Base-by-base conservation (phyloP, 2,329 filamentous ascomycete species). In the Chalara sp. region DNA sequence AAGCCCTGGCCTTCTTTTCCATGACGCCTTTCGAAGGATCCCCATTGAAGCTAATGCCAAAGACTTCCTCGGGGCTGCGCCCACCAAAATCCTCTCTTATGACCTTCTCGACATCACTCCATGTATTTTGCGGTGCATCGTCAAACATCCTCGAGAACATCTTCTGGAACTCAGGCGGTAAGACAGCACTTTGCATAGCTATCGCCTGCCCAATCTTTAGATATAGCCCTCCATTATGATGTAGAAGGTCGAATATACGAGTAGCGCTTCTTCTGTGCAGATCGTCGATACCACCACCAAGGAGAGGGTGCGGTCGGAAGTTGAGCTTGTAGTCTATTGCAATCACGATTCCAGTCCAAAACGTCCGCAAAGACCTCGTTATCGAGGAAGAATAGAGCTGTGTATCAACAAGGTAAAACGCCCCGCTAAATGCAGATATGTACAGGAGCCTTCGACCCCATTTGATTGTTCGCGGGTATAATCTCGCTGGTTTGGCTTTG, bases 81-180 rank as follows among this genome's bases (percentile, higher is more conserved):
- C 81, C 87, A n/a, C 80, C 87, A 74, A 96, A 97, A 61, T 97
- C 93, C 66, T 95, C 83, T 28, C 81, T 75, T 40, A 99, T 87
- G 10, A 97, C 91, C 63, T 76, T 80, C 71, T 95, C 86, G 2
- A 96, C 84, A 47, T 92, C 88, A 58, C 75, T 78, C 91, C 91
- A 97, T 41, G 79, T 76, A 65, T 95, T 93, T 74, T 96, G 91
- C 37, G 92, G 91, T 56, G 93, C 93, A 72, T 97, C 92, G 66
- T 97, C 93, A 66, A 97, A 99, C 89, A 99, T 96, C 63, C 86
- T 80, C 28, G 86, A 77, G 65, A 99, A 99, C 90, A 96, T 97
- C 63, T 85, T 84, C 73, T 96, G 90, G 61, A 97, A 97, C 68
- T 96, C 90, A 0, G 91, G 88, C 30, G 93, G 93, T 55, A 99